Evolutionary conservation across 169 alveolate genomes (phyloP).

Genomic region (Cryptosporidium sp.): DNA sequence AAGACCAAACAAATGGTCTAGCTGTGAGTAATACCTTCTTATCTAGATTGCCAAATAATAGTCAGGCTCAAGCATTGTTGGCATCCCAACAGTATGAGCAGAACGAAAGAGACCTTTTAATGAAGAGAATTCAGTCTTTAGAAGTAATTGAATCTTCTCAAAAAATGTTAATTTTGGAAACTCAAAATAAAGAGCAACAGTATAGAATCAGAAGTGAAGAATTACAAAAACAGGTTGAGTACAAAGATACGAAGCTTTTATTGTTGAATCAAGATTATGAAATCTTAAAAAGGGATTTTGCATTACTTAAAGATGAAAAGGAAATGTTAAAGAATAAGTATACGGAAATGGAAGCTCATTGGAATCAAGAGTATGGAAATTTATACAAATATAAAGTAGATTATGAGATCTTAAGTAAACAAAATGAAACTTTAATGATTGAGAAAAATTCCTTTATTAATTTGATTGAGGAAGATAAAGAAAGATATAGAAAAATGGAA

Average conservation of each 20-base stretch:
- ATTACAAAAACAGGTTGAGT: conserved; percentile 57
- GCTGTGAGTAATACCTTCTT: conserved; percentile 39
- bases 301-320: conserved; percentile 32
- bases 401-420: conserved; percentile 34
- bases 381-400: conserved; percentile 59
- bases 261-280: conserved; percentile 58
- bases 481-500: conserved; percentile 69
- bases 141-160: conserved; percentile 76
- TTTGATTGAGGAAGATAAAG: conserved; percentile 50
- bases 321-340: conserved; percentile 33
- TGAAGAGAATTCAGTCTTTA: conserved; percentile 54
- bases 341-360: conserved; percentile 51
- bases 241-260: conserved; percentile 68
- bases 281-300: conserved; percentile 39
- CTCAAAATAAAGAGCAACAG: conserved; percentile 72
- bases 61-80: neutral
- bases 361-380: conserved; percentile 55
- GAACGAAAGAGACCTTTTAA: conserved; percentile 36
- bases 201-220: conserved; percentile 69
- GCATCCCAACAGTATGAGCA: conserved; percentile 11
- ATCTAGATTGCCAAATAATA: conserved; percentile 29
- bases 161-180: conserved; percentile 57
- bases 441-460: conserved; percentile 42
- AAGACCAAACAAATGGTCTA: conserved; percentile 14
- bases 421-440: conserved; percentile 36